Evolutionary conservation across 1,284 basidiomycete species (phyloP), one percentile per base, ranked within the genome.

Genomic region (Naganishia sp.): DNA sequence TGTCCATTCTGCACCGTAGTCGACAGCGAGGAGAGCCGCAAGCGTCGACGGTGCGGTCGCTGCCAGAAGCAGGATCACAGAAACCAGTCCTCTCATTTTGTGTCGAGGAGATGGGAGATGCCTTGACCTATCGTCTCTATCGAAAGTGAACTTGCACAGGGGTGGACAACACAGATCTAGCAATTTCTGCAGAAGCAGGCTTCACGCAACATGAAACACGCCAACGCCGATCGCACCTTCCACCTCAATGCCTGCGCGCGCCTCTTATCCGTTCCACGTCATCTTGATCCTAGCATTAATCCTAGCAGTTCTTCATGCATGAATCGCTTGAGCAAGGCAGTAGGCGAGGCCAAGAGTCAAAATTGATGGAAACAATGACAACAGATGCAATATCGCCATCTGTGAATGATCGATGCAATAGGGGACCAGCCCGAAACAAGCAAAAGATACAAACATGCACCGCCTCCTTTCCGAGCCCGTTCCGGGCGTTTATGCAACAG

Each of bases 1-100:
- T 75, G 93, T 95, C 84, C 88, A 93, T 81, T 97, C 94, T 47
- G 90, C 86, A 76, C 94, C 94, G 85, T 94, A 95, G 85, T 97
- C 94, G 74, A 97, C 91, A 28, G 92, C 92, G 60, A 97, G 86
- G 17, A 96, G 84, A 5, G 81, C 79, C 1, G 79, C 80, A 39
- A 72, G 72, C 9, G 77, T 74, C 0, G 73, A 71, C 1, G 77
- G 77, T 0, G 72, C 70, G 17, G 65, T 28, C 17, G 52, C 41
- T 25, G 64, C 35, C 6, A 66, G 51, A 15, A 77, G 71, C 11
- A 76, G 67, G 17, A 77, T 69, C 23, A 78, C 70, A 10, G 74
- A 66, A 10, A 76, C 63, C 54, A 74, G 69, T 50, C 72, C 47
- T 41, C 50, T 53, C 65, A 67, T 69, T 13, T 31, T 63, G 32